Evolutionary conservation across 2,329 filamentous ascomycete genomes (phyloP), one percentile per base, ranked within the genome.

Genomic region (Pseudogymnoascus pannorum): DNA sequence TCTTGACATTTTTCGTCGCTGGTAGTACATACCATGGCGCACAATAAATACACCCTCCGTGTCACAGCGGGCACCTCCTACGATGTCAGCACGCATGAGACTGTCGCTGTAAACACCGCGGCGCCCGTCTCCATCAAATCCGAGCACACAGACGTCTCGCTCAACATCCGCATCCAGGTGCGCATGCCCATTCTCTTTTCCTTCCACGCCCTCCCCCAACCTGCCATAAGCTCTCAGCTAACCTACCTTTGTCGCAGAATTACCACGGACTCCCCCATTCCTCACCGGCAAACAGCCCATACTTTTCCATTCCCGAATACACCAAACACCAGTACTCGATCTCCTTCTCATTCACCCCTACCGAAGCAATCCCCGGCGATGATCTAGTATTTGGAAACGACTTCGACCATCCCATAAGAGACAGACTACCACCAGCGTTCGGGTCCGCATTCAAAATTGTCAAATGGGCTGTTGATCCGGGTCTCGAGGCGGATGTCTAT

Each of bases 301-400:
- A 97, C 77, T 97, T 97, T 78, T 78, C 81, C 12, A 76, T 83
- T 5, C 82, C 86, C 5, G 80, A 83, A 16, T 92, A 96, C 72
- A 78, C 77, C 20, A 78, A 80, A 64, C 82, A 81, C 66, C 88
- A 91, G 72, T 97, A 97, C 78, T 90, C 87, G 68, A 91, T 97
- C 68, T 81, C 84, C 31, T 87, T 96, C 71, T 82, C 84, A 51
- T 90, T 97, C 73, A 85, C 82, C 0, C 90, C 88, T n/a, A 90
- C 89, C 68, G 57, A 33, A 7, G 54, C 62, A 65, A 66, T 66
- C 60, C 64, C 54, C 60, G 68, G 64, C 12, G 65, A 72, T 35
- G 86, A 95, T 64, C 79, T 99, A 2, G 86, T 97, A 60, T 96
- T 96, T 68, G 94, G 93, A 42, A 97, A 97, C 73, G 92, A 97